Evolutionary conservation across 140 eudicot genomes (phyloP).

Genomic region (Cichorium intybus): DNA sequence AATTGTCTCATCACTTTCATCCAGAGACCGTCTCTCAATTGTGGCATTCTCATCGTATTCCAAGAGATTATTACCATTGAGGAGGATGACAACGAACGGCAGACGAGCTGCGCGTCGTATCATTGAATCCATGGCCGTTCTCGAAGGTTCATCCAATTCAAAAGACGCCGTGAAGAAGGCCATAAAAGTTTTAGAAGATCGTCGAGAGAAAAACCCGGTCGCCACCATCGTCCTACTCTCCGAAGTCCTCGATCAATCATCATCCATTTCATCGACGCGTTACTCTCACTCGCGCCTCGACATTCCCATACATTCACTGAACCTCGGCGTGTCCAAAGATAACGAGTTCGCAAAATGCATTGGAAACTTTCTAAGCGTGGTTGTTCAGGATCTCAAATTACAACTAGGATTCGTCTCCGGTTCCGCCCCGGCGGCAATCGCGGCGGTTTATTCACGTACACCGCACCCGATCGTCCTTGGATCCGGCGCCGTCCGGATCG

Average conservation of each 20-base stretch:
- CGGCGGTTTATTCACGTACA: constrained; percentile 60
- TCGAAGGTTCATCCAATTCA: constrained; percentile 42
- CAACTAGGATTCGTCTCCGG: constrained; percentile 52
- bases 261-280: constrained; percentile 43
- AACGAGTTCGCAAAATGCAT: constrained; percentile 40
- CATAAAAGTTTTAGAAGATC: constrained; percentile 75
- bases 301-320: constrained; percentile 56
- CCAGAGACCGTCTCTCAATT: constrained; percentile 73
- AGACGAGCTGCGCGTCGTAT: constrained; percentile 66
- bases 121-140: constrained; percentile 56
- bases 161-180: constrained; percentile 74
- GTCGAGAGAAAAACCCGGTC: constrained; percentile 59
- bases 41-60: constrained; percentile 79
- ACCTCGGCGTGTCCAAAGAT: constrained; percentile 33
- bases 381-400: constrained; percentile 57
- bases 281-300: constrained; percentile 31
- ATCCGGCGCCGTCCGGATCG: constrained; percentile 46
- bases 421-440: constrained; percentile 50
- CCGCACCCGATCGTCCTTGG: constrained; percentile 52
- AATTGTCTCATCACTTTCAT: constrained; percentile 56
- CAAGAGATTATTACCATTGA: constrained; percentile 59
- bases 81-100: constrained; percentile 71
- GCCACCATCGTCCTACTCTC: constrained; percentile 61
- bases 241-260: constrained; percentile 33
- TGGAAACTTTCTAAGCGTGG: constrained; percentile 39